These are phyloP conservation scores for Rhododendron kiyosumense DNA, from an alignment of 148 eudicot species.

Conservation along the genomic window DNA sequence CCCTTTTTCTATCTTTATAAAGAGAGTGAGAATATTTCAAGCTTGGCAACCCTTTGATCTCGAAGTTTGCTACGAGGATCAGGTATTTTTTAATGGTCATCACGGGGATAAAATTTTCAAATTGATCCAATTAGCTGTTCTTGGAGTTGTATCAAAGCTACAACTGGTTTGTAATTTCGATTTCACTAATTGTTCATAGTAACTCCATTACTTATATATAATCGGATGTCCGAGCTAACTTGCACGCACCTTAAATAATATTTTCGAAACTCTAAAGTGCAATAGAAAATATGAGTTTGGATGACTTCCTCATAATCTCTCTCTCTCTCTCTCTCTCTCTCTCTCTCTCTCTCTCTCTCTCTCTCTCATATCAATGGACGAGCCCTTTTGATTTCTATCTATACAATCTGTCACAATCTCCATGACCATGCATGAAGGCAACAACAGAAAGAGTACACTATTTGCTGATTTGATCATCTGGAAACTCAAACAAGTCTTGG, in stretches of 20 bases:
- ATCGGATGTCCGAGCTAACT: accelerated
- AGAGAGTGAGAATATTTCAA: not conserved
- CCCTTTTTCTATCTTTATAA: not conserved
- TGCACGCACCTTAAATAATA: no score
- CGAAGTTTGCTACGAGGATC: not conserved
- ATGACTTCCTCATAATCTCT: no score
- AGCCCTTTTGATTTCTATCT: no score
- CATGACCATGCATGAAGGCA: not conserved
- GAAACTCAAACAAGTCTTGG: not conserved
- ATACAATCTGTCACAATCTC: not conserved
- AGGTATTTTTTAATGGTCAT: not conserved
- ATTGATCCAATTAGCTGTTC: not conserved
- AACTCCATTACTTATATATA: no score
- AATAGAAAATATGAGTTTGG: no score
- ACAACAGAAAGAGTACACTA: not conserved
- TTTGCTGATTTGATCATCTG: not conserved
- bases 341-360: no score
- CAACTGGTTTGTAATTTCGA: not conserved
- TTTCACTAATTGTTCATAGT: not conserved
- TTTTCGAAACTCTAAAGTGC: no score
- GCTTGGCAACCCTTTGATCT: not conserved
- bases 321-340: no score
- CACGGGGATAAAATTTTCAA: not conserved
- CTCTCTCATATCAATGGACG: no score
- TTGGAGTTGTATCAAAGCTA: not conserved